Base-by-base conservation (phyloP, 257 asterid species). In the Coffea eugenioides region DNA sequence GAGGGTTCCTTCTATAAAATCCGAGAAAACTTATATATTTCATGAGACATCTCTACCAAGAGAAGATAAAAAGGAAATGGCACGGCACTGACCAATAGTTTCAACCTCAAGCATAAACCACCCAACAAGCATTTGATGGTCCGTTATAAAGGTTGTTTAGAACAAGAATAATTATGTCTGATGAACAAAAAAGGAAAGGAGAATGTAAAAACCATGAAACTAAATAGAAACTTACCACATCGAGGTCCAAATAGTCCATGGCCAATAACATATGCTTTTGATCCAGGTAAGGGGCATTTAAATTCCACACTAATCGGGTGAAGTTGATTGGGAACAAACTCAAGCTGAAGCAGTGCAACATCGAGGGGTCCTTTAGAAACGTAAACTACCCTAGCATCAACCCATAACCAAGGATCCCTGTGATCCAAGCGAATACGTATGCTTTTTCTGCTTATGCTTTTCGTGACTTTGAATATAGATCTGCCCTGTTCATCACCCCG, bases 231-330 rank as follows among this genome's bases (percentile, higher is more conserved):
- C 69, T 87, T 88, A 96, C 99, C 97, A 79, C 93, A 90, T 78
- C 98, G 97, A 71, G 99, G 99, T 82, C 99, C 99, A 91, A 94
- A 92, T 76, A 96, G 87, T 56, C 99, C 99, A 79, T 96, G 99
- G 71, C 99, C 98, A 48, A 96, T 90, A 80, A 96, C 92, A 89
- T 87, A 92, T 34, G 91, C 95, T 84, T 90, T 90, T 74, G 99
- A 96, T 85, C 98, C 99, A 77, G 92, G 89, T 66, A 86, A 71
- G 13, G 99, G 99, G 80, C 92, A 81, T 43, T 77, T 85, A 79
- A 88, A 84, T 81, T 96, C 93, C 82, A 88, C 73, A 80, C 72
- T 85, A 83, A 96, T 84, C 59, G 98, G 97, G 76, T 85, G 84
- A 71, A 90, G 90, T 84, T 91, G 89, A 88, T 89, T 90, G 18